phyloP scores from a whole-genome alignment of 129 eudicot genomes.

The Mikania micrantha region DNA sequence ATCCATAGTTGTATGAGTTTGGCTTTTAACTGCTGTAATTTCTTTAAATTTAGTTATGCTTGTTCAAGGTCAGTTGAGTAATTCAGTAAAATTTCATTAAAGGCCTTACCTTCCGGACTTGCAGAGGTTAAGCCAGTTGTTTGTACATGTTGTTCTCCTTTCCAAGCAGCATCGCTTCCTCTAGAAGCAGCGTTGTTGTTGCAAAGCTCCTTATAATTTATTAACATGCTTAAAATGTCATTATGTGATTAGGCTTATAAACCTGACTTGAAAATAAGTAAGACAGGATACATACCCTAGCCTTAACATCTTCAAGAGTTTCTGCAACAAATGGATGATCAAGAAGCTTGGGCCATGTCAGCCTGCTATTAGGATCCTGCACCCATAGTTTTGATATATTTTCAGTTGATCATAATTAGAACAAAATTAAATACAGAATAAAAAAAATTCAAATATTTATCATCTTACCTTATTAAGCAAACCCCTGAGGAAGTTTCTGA shows the following conservation, averaged over 20 bases:
- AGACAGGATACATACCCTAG: constrained; percentile 32
- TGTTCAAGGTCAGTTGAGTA: constrained; percentile 3
- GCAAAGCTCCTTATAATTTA: constrained; percentile 46
- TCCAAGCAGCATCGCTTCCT: constrained; percentile 52
- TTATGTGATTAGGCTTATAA: neutral
- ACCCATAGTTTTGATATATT: constrained; percentile 13
- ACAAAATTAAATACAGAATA: neutral
- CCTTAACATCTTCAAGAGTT: constrained; percentile 51
- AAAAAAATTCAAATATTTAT: neutral
- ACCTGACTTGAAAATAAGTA: neutral
- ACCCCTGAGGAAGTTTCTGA: constrained; percentile 82
- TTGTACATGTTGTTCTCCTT: constrained; percentile 42
- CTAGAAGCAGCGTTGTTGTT: constrained; percentile 52
- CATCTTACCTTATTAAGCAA: constrained; percentile 78
- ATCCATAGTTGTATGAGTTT: constrained; percentile 28
- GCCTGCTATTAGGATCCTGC: constrained; percentile 85
- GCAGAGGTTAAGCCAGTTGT: constrained; percentile 36
- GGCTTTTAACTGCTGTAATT: constrained; percentile 39
- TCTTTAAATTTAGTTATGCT: constrained; percentile 22
- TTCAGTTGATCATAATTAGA: neutral
- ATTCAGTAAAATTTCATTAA: neutral
- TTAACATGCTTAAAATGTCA: constrained; percentile 11
- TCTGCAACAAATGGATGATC: constrained; percentile 91
- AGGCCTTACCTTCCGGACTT: constrained; percentile 61
- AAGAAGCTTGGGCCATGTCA: constrained; percentile 96